A percentile compares a stretch with the other conserved stretches of the same genome.
Conservation (phyloP, 257 asterid species). For the Buddleja alternifolia region DNA sequence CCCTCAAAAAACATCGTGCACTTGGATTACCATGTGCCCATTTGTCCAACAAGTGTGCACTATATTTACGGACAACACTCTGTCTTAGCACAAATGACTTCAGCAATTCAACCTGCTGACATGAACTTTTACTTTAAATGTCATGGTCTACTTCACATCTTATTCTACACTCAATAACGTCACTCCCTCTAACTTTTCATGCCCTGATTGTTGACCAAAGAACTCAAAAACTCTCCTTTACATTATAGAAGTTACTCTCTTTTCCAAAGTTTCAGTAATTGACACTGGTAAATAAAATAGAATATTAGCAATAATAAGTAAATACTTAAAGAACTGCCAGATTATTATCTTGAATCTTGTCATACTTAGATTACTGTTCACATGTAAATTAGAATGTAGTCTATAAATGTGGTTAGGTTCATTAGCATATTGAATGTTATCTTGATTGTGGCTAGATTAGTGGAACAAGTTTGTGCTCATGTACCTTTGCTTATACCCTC, state of each 20-base stretch:
- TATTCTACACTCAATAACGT: not conserved
- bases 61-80: not conserved
- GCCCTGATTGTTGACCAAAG: not conserved
- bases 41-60: no score
- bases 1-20: slow-evolving; percentile 11
- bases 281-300: not conserved
- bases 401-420: no score
- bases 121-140: slow-evolving; percentile 2
- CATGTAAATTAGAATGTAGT: no score
- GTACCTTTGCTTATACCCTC: no score
- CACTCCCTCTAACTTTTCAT: not conserved
- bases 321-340: no score
- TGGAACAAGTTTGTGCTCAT: no score
- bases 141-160: not conserved
- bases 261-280: not conserved
- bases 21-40: not conserved
- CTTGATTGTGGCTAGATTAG: no score
- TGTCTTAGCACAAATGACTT: not conserved
- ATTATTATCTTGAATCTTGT: no score
- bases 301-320: no score
- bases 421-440: no score
- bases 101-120: not conserved
- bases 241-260: slow-evolving; percentile 15
- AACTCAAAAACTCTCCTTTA: not conserved
- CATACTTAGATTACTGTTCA: no score